Evolutionary conservation across 1,284 basidiomycete species (phyloP).

Genomic region (Moesziomyces globuligerus): DNA sequence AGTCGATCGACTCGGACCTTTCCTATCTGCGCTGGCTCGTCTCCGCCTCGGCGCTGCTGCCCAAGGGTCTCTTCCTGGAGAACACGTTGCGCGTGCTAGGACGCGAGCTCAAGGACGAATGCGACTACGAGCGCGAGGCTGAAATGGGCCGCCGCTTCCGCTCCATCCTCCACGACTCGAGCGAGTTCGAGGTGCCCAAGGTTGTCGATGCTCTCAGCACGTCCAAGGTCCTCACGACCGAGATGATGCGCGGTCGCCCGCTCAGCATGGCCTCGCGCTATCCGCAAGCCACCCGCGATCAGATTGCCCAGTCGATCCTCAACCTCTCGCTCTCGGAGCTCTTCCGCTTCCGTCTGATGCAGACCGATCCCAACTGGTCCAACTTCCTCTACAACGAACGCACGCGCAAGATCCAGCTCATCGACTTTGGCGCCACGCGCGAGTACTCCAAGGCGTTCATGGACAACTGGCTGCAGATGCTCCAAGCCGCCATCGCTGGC

Average conservation of each 20-base stretch:
- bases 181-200: constrained; percentile 81
- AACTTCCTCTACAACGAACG: constrained; percentile 89
- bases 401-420: constrained; percentile 76
- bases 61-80: constrained; percentile 80
- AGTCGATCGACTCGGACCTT: constrained; percentile 87
- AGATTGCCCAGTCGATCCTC: constrained; percentile 86
- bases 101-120: constrained; percentile 92
- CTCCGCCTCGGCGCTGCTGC: constrained; percentile 81
- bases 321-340: constrained; percentile 89
- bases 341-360: constrained; percentile 92
- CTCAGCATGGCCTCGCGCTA: constrained; percentile 75
- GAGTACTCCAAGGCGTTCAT: constrained; percentile 88
- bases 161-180: constrained; percentile 62
- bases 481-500: constrained; percentile 79
- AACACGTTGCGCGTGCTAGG: constrained; percentile 88
- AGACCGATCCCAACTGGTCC: constrained; percentile 98
- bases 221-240: constrained; percentile 85
- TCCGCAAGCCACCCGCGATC: constrained; percentile 77
- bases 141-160: constrained; percentile 76
- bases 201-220: constrained; percentile 82
- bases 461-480: constrained; percentile 83
- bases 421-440: constrained; percentile 95
- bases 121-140: constrained; percentile 90
- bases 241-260: constrained; percentile 83
- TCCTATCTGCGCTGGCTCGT: constrained; percentile 86